These are phyloP conservation scores for Crithidia fasciculata DNA, from an alignment of 208 protist species.

Conservation along the genomic window DNA sequence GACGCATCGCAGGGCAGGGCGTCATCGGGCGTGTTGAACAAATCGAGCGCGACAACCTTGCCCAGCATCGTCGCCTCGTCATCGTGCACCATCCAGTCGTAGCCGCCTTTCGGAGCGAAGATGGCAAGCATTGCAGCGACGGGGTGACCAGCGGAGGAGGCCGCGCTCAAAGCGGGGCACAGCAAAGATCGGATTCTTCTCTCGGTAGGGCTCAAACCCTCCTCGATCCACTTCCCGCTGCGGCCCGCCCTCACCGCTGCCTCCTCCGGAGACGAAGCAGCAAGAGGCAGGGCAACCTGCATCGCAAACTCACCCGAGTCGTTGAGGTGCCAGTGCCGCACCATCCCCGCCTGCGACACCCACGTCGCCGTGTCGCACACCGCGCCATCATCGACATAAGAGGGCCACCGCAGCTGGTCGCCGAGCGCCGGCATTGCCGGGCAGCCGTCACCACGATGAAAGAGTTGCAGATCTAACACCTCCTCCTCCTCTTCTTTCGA, in stretches of 20 bases:
- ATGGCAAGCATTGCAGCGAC: constrained; percentile 73
- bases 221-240: constrained; percentile 4
- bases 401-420: constrained; percentile 78
- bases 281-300: constrained; percentile 77
- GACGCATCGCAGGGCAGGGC: constrained; percentile 74
- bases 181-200: constrained; percentile 1
- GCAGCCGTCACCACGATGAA: constrained; percentile 71
- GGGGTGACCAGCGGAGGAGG: background rate
- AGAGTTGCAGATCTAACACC: constrained; percentile 87
- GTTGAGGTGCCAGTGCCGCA: constrained; percentile 92
- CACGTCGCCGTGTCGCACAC: constrained; percentile 85
- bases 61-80: constrained; percentile 64
- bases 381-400: constrained; percentile 69
- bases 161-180: constrained; percentile 10
- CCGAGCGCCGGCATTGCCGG: constrained; percentile 67
- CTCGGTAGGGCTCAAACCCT: background rate
- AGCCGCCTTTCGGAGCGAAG: constrained; percentile 77
- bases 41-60: constrained; percentile 67
- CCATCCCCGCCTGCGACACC: constrained; percentile 73
- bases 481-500: constrained; percentile 27
- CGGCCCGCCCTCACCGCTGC: background rate
- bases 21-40: constrained; percentile 84
- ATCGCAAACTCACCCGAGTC: constrained; percentile 90
- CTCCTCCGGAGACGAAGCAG: background rate
- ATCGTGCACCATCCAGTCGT: constrained; percentile 93